phyloP scores from a whole-genome alignment of 306 rosid genomes.

The Prosopis cineraria region DNA sequence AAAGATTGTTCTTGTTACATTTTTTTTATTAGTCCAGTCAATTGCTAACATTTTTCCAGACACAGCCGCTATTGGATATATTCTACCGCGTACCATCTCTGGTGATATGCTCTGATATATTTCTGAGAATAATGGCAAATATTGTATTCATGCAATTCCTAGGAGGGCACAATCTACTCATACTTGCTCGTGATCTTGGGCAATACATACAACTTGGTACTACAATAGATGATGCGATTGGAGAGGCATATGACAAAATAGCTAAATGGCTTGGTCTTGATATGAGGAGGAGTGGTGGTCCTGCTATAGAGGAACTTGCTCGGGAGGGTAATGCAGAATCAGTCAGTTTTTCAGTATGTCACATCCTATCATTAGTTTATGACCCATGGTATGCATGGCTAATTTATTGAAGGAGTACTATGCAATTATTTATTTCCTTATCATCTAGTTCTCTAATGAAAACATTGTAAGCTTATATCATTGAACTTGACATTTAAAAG shows the following conservation, averaged over 20 bases:
- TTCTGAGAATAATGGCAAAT: slow-evolving; percentile 22
- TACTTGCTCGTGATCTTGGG: slow-evolving; percentile 90
- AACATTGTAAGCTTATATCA: neutral
- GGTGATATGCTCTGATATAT: slow-evolving; percentile 19
- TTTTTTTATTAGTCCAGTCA: neutral
- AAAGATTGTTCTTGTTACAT: slow-evolving; percentile 13
- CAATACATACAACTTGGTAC: slow-evolving; percentile 92
- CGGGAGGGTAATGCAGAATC: slow-evolving; percentile 77
- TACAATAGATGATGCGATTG: slow-evolving; percentile 94
- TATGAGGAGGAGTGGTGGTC: slow-evolving; percentile 96
- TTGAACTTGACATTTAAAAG: neutral
- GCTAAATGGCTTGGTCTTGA: slow-evolving; percentile 99
- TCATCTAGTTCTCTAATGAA: neutral
- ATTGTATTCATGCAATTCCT: slow-evolving; percentile 23
- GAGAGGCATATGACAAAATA: slow-evolving; percentile 96
- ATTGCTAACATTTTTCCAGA: slow-evolving; percentile 19
- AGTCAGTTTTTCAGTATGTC: slow-evolving; percentile 75
- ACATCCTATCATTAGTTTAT: slow-evolving; percentile 18
- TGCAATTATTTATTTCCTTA: neutral
- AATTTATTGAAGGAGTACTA: neutral
- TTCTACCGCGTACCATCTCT: neutral
- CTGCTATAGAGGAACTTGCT: slow-evolving; percentile 95
- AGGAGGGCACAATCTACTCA: slow-evolving; percentile 93
- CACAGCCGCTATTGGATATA: neutral
- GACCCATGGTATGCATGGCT: neutral